Conservation (phyloP, 2,329 filamentous ascomycete species). For the Penicillium sp. region DNA sequence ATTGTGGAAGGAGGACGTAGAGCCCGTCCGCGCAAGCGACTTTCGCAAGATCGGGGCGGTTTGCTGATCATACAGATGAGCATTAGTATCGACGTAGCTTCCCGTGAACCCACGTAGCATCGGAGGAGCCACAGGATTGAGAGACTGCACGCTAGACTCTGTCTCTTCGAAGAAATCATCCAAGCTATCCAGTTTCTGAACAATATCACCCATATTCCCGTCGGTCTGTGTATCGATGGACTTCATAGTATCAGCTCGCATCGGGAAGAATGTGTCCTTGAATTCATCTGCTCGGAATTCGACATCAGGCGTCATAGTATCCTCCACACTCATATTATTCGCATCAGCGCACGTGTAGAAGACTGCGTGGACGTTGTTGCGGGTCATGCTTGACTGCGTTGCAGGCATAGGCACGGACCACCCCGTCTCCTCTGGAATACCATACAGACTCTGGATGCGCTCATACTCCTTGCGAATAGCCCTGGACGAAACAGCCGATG, state of each 20-base stretch:
- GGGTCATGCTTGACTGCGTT: constrained; percentile 81
- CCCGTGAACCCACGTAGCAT: constrained; percentile 57
- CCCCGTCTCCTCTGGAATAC: constrained; percentile 91
- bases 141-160: constrained; percentile 63
- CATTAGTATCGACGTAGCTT: constrained; percentile 71
- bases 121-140: constrained; percentile 41
- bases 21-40: constrained; percentile 72
- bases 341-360: constrained; percentile 88
- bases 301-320: constrained; percentile 76
- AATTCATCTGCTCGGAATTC: constrained; percentile 91
- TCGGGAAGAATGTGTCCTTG: constrained; percentile 75
- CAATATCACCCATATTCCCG: constrained; percentile 78
- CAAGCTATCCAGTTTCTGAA: constrained; percentile 75
- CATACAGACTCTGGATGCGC: constrained; percentile 89
- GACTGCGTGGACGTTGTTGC: constrained; percentile 90
- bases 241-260: constrained; percentile 88
- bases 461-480: constrained; percentile 92
- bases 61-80: constrained; percentile 88
- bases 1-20: constrained; percentile 78
- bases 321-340: constrained; percentile 61
- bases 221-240: constrained; percentile 70
- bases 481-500: constrained; percentile 75
- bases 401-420: constrained; percentile 96
- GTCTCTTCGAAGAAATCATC: constrained; percentile 80
- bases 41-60: constrained; percentile 88